Percentiles rank a stretch among this genome's conserved stretches.
phyloP scores from a whole-genome alignment of 306 rosid genomes.

The Cicer pinnatifidum region DNA sequence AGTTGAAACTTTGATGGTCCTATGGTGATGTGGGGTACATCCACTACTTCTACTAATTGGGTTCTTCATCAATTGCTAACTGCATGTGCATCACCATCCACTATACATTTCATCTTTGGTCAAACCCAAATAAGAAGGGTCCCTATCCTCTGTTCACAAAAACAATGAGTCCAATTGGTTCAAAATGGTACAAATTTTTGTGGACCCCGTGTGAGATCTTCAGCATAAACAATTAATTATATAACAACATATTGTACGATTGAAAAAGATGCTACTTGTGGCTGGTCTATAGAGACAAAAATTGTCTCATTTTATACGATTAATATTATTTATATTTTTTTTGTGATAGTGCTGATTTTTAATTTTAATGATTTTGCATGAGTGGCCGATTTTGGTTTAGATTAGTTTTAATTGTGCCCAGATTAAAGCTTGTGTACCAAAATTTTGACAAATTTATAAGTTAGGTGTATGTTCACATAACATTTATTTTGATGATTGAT shows the following conservation, averaged over 20 bases:
- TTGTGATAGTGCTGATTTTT: background rate
- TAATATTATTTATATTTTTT: background rate
- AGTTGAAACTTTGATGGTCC: conserved; percentile 37
- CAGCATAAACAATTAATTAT: conserved; percentile 26
- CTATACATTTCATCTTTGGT: conserved; percentile 38
- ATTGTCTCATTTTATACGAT: background rate
- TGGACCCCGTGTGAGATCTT: conserved; percentile 49
- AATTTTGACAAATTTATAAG: background rate
- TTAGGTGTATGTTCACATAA: background rate
- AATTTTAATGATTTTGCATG: background rate
- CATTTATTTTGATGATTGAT: background rate
- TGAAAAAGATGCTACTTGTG: background rate
- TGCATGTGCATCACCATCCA: conserved; percentile 48
- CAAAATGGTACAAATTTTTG: conserved; percentile 43
- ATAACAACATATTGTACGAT: background rate
- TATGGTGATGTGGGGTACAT: conserved; percentile 31
- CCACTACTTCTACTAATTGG: conserved; percentile 34
- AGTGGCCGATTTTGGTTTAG: background rate
- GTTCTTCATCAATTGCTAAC: background rate
- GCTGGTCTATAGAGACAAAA: background rate
- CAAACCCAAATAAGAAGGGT: conserved; percentile 55
- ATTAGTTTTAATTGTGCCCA: background rate
- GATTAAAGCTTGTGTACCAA: background rate
- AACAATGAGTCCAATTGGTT: conserved; percentile 42
- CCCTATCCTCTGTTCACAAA: conserved; percentile 41